Base-by-base conservation (phyloP, 2,329 filamentous ascomycete genomes). In the Colletotrichum scovillei region DNA sequence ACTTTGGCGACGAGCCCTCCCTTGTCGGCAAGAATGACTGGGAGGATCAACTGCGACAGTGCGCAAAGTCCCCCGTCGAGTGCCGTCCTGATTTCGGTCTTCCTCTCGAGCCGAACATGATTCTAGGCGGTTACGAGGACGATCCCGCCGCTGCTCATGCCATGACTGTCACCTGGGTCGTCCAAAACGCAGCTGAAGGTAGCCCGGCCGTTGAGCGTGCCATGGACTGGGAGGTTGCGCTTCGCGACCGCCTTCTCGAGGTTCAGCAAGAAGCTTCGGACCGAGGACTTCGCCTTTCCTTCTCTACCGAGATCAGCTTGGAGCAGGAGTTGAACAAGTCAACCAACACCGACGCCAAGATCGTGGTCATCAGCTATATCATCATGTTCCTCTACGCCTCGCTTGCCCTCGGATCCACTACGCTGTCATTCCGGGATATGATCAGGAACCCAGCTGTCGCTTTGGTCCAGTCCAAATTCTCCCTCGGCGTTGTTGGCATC, bases 361-460 rank as follows among this genome's bases (percentile, higher is more conserved):
- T 99, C 78, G 92, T 99, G 28, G 91, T 96, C 67, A 93, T 99
- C 83, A 98, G 96, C 87, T 99, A 99, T 84, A 89, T 98, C 75
- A 94, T 98, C 85, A 99, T 99, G 97, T 99, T 99, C 83, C 85
- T 99, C 75, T 99, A 99, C 80, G 97, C 95, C 4, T 98, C 96
- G 6, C 85, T 99, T 66, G 95, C 97, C 0, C 88, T 99, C 0
- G 97, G 97, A 0, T 98, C 95, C 1, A 97, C 94, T 0, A 95
- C 93, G 6, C 86, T 97, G 69, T 94, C 92, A 1, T 85, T 95
- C 71, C 90, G 89, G 77, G 93, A 96, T 70, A 85, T 98, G 58
- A 84, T 98, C 62, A 90, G 90, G 65, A 97, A 97, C 79, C 95
- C 96, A 1, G 90, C 94, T 14, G 92, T 94, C 64, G 92, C 94